Percentiles rank a stretch among this genome's conserved stretches.
phyloP scores from a whole-genome alignment of 179 eudicot species.

The Kewa caespitosa region DNA sequence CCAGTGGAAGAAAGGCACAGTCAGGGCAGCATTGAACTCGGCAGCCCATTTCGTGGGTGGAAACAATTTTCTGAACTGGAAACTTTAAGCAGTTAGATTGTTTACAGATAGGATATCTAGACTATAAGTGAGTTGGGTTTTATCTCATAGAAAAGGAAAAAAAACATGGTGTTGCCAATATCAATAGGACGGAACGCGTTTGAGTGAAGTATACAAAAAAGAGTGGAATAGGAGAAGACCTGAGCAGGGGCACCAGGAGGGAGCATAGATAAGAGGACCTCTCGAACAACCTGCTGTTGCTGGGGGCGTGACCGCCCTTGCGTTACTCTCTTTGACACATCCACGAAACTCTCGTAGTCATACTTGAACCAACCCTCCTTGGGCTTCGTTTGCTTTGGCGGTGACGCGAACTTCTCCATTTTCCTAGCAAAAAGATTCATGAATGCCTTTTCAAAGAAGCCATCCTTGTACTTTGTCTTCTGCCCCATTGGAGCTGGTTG shows the following conservation, averaged over 20 bases:
- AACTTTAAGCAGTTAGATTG: constrained; percentile 1
- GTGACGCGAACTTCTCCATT: constrained; percentile 72
- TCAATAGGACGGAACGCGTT: too few relatives aligned
- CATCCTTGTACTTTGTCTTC: constrained; percentile 86
- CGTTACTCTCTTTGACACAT: constrained; percentile 78
- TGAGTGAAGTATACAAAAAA: background rate
- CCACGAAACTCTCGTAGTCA: constrained; percentile 85
- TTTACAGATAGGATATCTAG: too few relatives aligned
- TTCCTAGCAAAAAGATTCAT: constrained; percentile 82
- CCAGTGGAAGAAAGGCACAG: constrained; percentile 97
- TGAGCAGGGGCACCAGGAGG: constrained; percentile 97
- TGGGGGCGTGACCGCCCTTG: constrained; percentile 68
- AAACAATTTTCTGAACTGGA: constrained; percentile 82
- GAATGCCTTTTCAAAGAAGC: constrained; percentile 70
- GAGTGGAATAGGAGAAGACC: constrained; percentile 30
- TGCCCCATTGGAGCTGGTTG: constrained; percentile 81
- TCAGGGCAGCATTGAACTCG: constrained; percentile 86
- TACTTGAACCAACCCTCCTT: constrained; percentile 50
- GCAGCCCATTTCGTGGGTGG: constrained; percentile 97
- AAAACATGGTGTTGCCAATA: too few relatives aligned
- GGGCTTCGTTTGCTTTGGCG: background rate
- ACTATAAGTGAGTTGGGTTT: too few relatives aligned
- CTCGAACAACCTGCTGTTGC: constrained; percentile 85
- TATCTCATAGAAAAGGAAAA: too few relatives aligned
- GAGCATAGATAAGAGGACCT: constrained; percentile 88